Base-by-base conservation (phyloP, 1,284 basidiomycete genomes). In the Cryptococcus jaspeensis region DNA sequence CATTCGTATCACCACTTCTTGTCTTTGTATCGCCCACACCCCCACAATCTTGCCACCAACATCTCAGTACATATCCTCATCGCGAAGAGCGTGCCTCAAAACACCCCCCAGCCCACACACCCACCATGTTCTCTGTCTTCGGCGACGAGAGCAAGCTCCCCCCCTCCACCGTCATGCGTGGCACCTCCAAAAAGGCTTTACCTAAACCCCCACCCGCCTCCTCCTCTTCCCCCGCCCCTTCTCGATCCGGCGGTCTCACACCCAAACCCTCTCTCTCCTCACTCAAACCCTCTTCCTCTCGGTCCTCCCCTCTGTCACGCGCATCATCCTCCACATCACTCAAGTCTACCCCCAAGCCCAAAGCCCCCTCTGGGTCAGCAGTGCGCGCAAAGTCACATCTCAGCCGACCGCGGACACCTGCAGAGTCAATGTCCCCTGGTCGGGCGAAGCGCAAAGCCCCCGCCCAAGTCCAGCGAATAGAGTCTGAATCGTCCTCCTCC, bases 51-150 rank as follows among this genome's bases (percentile, higher is more conserved):
- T 32, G 28, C 5, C 28, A 4, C 28, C 4, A 4, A 9, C 9
- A 32, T 32, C 9, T 4, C 9, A 32, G 28, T 4, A 32, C 28
- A 9, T 9, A 32, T 32, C 9, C 28, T 9, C 28, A 5, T 32
- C 28, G 28, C 28, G 28, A 32, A 32, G 28, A 9, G 9, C 28
- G 28, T 9, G 9, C 28, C 28, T 9, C 28, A 5, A 32, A 4
- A 32, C 28, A 32, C 28, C 28, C 28, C 28, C 4, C 28, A 32
- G 28, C 28, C 28, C 28, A 4, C 28, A 32, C 28, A 32, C 28
- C 42, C 28, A 32, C 28, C 42, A 69, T 69, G 66, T 57, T 66
- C 48, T 70, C 68, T 16, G 69, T 71, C 47, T 71, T 71, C 54
- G 65, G 65, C 43, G 55, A 60, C 45, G 50, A 56, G 32, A 43